Evolutionary conservation across 164 flowering plant species (phyloP).

Genomic region (Dillenia suffruticosa): DNA sequence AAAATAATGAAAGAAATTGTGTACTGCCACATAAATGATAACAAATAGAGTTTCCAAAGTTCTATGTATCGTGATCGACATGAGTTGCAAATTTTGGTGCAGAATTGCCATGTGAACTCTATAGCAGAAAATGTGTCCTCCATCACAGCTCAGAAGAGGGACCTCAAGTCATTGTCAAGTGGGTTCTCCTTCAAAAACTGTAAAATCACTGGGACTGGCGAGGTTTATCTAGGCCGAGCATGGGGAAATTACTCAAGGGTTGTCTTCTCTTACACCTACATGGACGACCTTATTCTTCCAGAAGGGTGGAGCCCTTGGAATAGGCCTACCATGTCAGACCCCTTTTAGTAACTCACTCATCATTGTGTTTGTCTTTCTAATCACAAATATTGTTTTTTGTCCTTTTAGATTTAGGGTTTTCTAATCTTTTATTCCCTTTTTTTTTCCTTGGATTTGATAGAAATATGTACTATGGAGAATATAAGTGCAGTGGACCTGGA

Average conservation of each 20-base stretch:
- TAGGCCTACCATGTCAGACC: slow-evolving; percentile 43
- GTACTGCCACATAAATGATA: no score
- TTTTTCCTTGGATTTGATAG: slow-evolving; percentile 17
- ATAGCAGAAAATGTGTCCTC: slow-evolving; percentile 55
- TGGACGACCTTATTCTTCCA: slow-evolving; percentile 56
- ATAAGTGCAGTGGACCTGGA: slow-evolving; percentile 74
- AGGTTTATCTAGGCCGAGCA: slow-evolving; percentile 66
- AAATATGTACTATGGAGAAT: slow-evolving; percentile 68
- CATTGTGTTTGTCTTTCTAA: neutral
- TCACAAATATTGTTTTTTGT: neutral
- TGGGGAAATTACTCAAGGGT: slow-evolving; percentile 79
- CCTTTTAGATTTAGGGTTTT: no score
- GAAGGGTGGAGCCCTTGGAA: slow-evolving; percentile 61
- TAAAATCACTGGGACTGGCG: slow-evolving; percentile 54
- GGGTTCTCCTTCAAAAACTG: slow-evolving; percentile 71
- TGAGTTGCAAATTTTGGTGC: neutral
- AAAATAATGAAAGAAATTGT: no score
- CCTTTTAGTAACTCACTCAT: neutral
- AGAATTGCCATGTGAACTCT: slow-evolving; percentile 64
- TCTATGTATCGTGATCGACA: no score
- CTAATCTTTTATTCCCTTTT: neutral
- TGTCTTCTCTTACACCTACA: slow-evolving; percentile 61
- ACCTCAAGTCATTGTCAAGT: slow-evolving; percentile 29
- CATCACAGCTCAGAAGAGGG: slow-evolving; percentile 65
- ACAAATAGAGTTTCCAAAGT: no score